These are phyloP conservation scores for Sphaerulina vaccinii DNA, from an alignment of 2,329 filamentous ascomycete species.

Conservation along the genomic window DNA sequence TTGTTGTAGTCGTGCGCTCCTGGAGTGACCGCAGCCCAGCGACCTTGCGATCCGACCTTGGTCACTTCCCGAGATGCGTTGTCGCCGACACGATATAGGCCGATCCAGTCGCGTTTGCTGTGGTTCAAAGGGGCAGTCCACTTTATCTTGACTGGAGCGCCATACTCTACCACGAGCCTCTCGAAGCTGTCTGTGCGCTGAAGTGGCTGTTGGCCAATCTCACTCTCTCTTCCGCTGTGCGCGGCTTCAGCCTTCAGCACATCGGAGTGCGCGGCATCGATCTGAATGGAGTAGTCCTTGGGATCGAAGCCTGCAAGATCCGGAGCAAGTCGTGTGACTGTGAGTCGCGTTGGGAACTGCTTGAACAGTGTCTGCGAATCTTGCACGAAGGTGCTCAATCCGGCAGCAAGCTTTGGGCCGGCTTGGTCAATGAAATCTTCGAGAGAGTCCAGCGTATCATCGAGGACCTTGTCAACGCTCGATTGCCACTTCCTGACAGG, in stretches of 20 bases:
- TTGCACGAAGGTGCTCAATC: slow-evolving; percentile 81
- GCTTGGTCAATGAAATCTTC: slow-evolving; percentile 87
- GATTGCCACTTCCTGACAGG: slow-evolving; percentile 81
- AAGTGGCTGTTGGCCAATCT: slow-evolving; percentile 65
- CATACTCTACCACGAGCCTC: slow-evolving; percentile 81
- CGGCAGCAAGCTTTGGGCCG: slow-evolving; percentile 79
- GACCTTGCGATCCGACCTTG: slow-evolving; percentile 77
- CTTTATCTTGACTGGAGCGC: slow-evolving; percentile 80
- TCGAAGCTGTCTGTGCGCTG: slow-evolving; percentile 62
- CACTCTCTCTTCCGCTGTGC: slow-evolving; percentile 70
- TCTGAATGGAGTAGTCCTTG: slow-evolving; percentile 73
- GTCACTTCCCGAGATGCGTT: slow-evolving; percentile 84
- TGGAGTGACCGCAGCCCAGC: slow-evolving; percentile 80
- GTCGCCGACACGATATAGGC: slow-evolving; percentile 92
- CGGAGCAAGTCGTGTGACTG: slow-evolving; percentile 73
- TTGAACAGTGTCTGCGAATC: slow-evolving; percentile 88
- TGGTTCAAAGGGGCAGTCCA: slow-evolving; percentile 90
- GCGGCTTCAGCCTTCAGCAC: slow-evolving; percentile 44
- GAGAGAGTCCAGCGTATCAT: slow-evolving; percentile 82
- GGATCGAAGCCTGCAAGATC: slow-evolving; percentile 78
- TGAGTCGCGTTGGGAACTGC: slow-evolving; percentile 81
- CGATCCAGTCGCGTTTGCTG: slow-evolving; percentile 90
- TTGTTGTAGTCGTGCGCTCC: slow-evolving; percentile 73
- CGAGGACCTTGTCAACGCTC: slow-evolving; percentile 82
- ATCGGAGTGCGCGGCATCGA: slow-evolving; percentile 61